Base-by-base conservation (phyloP, 495 filamentous ascomycete species). In the Tirmania nivea region DNA sequence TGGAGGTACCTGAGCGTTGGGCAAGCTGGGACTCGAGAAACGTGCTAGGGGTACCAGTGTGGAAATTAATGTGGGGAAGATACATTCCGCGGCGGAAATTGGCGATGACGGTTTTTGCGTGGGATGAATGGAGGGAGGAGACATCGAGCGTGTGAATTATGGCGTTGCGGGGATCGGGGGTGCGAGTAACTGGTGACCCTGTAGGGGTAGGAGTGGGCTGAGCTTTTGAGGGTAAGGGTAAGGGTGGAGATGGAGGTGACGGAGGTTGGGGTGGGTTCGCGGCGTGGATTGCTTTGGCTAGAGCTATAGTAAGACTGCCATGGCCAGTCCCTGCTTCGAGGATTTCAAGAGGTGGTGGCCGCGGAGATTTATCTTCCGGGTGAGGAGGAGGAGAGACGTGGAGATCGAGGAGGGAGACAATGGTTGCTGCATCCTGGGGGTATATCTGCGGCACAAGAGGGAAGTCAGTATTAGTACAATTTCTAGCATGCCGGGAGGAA, bases 251-350 rank as follows among this genome's bases (percentile, higher is more conserved):
- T 25, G 39, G 56, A 11, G 3, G 11, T 35, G 47, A 6, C 19
- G 20, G 17, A 3, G 25, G 54, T 68, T 67, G 14, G 64, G 71
- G 51, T 53, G 73, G 64, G 65, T 87, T 87, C 9, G 78, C 81
- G 14, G 77, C 83, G 63, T 86, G 80, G 20, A 87, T 75, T 34
- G 80, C 81, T n/a, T 80, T 74, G 19, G 80, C 76, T 12, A 88
- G 71, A 56, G 83, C 72, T 8, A 88, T 68, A 2, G 83, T 88
- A 49, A 89, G 66, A 11, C 78, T 78, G 50, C 83, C 84, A 69
- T 86, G 79, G 3, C 84, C 84, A 1, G 84, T 88, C 8, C 84
- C 84, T 37, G 82, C 83, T 66, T 89, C 84, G 35, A 89, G 76
- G 37, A 88, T 81, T 59, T 87, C 81, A 0, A 85, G 55, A 9